Conservation (phyloP, 2,329 filamentous ascomycete species). For the Sporothrix sp. region DNA sequence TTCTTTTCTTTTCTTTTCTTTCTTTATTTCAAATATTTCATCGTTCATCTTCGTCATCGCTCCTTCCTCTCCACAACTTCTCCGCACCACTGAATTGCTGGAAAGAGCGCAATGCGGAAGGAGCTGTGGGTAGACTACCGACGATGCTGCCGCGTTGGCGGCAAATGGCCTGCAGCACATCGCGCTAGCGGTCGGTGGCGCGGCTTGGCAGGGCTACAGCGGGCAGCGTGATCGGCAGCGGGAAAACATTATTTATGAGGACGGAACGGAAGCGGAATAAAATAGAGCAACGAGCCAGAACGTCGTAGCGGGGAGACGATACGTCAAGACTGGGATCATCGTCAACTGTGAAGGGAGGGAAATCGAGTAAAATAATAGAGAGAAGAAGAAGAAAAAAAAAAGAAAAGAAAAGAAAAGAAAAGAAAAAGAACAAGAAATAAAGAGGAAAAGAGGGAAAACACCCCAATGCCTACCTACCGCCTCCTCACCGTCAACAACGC, state of each 20-base stretch:
- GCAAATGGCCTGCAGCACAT: too few species aligned
- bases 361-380: not conserved
- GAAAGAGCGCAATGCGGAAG: not conserved
- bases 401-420: not conserved
- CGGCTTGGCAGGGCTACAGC: too few species aligned
- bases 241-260: too few species aligned
- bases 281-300: not conserved
- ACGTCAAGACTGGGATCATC: too few species aligned
- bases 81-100: too few species aligned
- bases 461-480: constrained; percentile 33
- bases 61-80: not conserved
- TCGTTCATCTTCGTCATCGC: not conserved
- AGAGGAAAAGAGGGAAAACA: too few species aligned
- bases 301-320: too few species aligned
- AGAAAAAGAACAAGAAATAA: not conserved
- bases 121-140: too few species aligned
- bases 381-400: not conserved
- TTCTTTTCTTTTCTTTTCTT: not conserved
- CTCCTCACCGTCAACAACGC: constrained; percentile 60
- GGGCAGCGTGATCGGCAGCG: not conserved
- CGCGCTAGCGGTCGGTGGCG: too few species aligned
- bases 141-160: too few species aligned
- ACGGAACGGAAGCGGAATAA: not conserved
- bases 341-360: too few species aligned
- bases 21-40: too few species aligned